Base-by-base conservation (phyloP, 1,284 basidiomycete genomes). In the Rhodotorula mucilaginosa region DNA sequence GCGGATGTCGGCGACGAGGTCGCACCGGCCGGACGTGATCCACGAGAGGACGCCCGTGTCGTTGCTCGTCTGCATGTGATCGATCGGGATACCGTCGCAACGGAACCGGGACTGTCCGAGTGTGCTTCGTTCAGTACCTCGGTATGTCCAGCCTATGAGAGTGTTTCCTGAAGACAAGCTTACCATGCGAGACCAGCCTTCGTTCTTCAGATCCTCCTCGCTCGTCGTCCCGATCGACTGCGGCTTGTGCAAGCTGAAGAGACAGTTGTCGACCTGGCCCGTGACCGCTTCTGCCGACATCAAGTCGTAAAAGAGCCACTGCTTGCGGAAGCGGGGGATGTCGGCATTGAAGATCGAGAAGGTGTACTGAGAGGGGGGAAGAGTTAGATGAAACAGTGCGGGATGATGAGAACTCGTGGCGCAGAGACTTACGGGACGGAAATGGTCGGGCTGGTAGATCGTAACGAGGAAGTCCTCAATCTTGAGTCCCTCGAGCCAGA, bases 1-100 rank as follows among this genome's bases (percentile, higher is more conserved):
- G 79, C 95, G 94, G 82, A 99, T 94, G 82, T 99, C 96, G 26
- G 98, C 87, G 5, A 99, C 97, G 5, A 94, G 91, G 79, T 99
- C 96, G 47, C 97, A 88, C 82, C 96, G 96, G 61, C 97, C 97
- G 0, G 93, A 92, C 2, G 90, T 91, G 74, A 99, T 93, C 96
- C 97, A 99, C 6, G 92, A 93, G 71, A 98, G 89, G 6, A 96
- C 94, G 0, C 96, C 93, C 1, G 82, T 81, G 73, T 89, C 90
- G 3, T 89, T 88, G 64, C 90, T 89, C 64, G 89, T 88, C 82
- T 98, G 93, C 58, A 97, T 85, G 80, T 99, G 96, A 82, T 99
- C 97, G 77, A 99, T 90, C 73, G 93, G 95, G 63, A 99, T 89
- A 29, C 97, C 96, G 80, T 99, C 96, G 69, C 99, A 94, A 19